These are phyloP conservation scores for Nannochloris sp. DNA, from an alignment of 139 green algal species.

Conservation along the genomic window DNA sequence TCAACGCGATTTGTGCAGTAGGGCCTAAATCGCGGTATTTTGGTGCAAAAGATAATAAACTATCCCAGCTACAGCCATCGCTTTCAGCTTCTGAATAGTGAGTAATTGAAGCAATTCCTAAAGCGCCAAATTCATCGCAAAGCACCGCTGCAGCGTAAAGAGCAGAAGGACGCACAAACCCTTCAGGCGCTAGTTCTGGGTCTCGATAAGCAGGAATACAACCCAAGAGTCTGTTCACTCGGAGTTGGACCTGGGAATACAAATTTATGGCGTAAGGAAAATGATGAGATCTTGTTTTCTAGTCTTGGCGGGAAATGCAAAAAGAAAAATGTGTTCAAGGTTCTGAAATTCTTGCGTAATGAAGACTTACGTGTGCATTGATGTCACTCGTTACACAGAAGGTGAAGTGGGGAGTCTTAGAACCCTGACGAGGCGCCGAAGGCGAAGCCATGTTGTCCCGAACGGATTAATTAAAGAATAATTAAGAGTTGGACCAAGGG, in stretches of 20 bases:
- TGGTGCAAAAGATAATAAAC: not conserved
- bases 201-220: slow-evolving; percentile 28
- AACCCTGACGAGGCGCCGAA: no score
- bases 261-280: no score
- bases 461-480: no score
- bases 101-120: slow-evolving; percentile 44
- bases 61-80: slow-evolving; percentile 42
- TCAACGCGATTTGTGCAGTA: slow-evolving; percentile 60
- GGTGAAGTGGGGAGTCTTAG: slow-evolving; percentile 26
- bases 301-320: not conserved
- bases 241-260: slow-evolving; percentile 41
- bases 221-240: slow-evolving; percentile 41
- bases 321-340: not conserved
- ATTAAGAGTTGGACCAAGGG: no score
- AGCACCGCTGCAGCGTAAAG: slow-evolving; percentile 47
- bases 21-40: slow-evolving; percentile 78
- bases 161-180: slow-evolving; percentile 4
- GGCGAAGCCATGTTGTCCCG: no score
- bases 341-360: not conserved
- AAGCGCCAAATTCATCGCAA: slow-evolving; percentile 34
- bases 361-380: slow-evolving; percentile 15
- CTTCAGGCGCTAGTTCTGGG: not conserved
- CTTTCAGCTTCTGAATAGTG: slow-evolving; percentile 34
- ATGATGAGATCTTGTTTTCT: not conserved
- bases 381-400: slow-evolving; percentile 71